Base-by-base conservation (phyloP, 2,329 filamentous ascomycete species). In the Pestalotiopsis fici region DNA sequence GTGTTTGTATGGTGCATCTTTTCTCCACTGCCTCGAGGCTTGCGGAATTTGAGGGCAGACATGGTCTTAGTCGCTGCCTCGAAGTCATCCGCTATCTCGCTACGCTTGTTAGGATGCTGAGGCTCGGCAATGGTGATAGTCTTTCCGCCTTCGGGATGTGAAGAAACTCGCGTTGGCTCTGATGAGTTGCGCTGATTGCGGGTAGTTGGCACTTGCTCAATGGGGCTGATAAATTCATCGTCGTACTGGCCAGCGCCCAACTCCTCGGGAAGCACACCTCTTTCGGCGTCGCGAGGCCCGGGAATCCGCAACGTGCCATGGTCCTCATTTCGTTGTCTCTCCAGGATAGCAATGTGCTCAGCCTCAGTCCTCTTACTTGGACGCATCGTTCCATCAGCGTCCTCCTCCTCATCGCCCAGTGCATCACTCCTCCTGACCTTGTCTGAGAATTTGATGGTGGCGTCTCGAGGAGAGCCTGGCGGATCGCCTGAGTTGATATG, bases 211-310 rank as follows among this genome's bases (percentile, higher is more conserved):
- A 74, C 55, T 78, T 78, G 37, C 77, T 76, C n/a, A 75, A 73
- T 54, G 18, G 64, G 43, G 13, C 69, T 70, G n/a, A 67, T 70
- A 9, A 69, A 70, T 2, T 73, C 74, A 2, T 82, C 79, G 21
- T 71, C 68, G 3, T 43, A 27, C n/a, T 76, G 73, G 6, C 75
- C 76, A 18, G 78, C 77, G 3, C 80, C 76, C 2, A 89, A 78
- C 35, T 84, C 82, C 66, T 84, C 82, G 2, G 95, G 95, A 11
- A 90, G 84, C 69, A 93, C 86, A 28, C 95, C 96, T 63, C 89
- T 88, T 73, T 99, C 96, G 61, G 92, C 95, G 75, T 98, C 96
- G 73, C 95, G 86, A 1, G 96, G 96, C 23, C 95, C 95, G 0
- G 96, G 96, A 73, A 99, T 98, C 54, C 94, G 91, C 56, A 98